These are phyloP conservation scores for Aspergillus olivimuriae DNA, from an alignment of 495 filamentous ascomycete species.

Conservation along the genomic window DNA sequence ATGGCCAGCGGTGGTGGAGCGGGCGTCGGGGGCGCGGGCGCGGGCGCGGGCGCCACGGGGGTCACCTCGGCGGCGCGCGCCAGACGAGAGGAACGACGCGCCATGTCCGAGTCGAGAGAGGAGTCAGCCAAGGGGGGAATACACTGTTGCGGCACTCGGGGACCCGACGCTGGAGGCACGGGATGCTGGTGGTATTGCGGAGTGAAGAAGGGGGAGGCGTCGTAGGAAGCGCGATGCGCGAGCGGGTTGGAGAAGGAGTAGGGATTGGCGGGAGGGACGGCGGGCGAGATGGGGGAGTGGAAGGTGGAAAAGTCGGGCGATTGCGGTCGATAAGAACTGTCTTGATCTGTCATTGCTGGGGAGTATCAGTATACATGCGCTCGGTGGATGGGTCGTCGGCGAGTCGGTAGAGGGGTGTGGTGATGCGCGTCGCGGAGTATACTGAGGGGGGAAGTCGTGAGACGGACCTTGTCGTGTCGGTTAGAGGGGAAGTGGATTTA, in stretches of 20 bases:
- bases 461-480: background rate
- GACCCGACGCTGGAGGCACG: conserved; percentile 9
- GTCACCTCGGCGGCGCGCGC: conserved; percentile 27
- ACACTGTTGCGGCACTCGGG: conserved; percentile 25
- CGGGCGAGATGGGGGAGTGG: conserved; percentile 29
- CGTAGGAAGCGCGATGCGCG: conserved; percentile 39
- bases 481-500: background rate
- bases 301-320: conserved; percentile 44
- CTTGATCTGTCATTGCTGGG: conserved; percentile 37
- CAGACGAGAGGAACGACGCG: conserved; percentile 39
- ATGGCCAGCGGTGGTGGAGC: too few relatives aligned
- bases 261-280: conserved; percentile 28
- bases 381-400: conserved; percentile 16
- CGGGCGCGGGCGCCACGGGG: too few relatives aligned
- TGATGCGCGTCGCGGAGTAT: too few relatives aligned
- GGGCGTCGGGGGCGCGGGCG: too few relatives aligned
- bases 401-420: background rate
- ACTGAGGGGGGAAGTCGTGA: too few relatives aligned
- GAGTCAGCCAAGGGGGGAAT: conserved; percentile 25
- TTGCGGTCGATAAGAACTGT: conserved; percentile 37
- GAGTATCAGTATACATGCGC: too few relatives aligned
- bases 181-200: conserved; percentile 27
- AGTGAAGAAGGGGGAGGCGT: conserved; percentile 34
- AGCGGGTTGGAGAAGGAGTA: conserved; percentile 27
- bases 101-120: conserved; percentile 33